These are phyloP conservation scores for Pisolithus albus DNA, from an alignment of 768 basidiomycete species.

Conservation along the genomic window DNA sequence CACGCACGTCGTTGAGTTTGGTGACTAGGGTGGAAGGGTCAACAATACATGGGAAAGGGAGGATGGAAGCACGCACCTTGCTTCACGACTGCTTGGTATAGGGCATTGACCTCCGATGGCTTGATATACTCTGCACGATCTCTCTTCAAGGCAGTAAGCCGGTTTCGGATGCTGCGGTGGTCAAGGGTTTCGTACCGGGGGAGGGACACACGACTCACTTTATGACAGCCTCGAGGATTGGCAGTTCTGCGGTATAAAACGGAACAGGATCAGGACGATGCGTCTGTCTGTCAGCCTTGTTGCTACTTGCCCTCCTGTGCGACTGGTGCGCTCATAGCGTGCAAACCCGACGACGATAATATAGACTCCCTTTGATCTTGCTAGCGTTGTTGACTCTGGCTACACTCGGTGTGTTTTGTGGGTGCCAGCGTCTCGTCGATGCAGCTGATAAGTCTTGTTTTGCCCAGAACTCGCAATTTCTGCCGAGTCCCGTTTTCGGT, in stretches of 20 bases:
- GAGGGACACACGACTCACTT: conserved; percentile 45
- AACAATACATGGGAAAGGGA: background rate
- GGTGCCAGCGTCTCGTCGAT: background rate
- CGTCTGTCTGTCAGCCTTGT: conserved; percentile 9
- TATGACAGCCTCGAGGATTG: conserved; percentile 91
- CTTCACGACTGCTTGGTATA: conserved; percentile 90
- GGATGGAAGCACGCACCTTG: conserved; percentile 54
- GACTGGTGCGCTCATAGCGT: conserved; percentile 57
- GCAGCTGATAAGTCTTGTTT: background rate
- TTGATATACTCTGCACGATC: conserved; percentile 90
- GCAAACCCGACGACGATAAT: background rate
- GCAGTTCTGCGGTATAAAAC: conserved; percentile 57
- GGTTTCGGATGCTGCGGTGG: conserved; percentile 75
- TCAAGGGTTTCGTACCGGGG: conserved; percentile 18
- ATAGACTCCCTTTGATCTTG: background rate
- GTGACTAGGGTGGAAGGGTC: conserved; percentile 49
- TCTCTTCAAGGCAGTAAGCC: conserved; percentile 91
- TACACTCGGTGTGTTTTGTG: too few species aligned
- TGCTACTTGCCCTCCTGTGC: conserved; percentile 66
- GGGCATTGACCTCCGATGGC: conserved; percentile 83
- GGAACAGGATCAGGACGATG: conserved; percentile 9
- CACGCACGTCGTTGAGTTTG: conserved; percentile 84
- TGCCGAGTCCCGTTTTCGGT: background rate
- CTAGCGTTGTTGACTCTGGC: too few species aligned
- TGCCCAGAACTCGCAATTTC: too few species aligned